Evolutionary conservation across 1,284 basidiomycete genomes (phyloP), one percentile per base, ranked within the genome.

Genomic region (Trametes polyzona): DNA sequence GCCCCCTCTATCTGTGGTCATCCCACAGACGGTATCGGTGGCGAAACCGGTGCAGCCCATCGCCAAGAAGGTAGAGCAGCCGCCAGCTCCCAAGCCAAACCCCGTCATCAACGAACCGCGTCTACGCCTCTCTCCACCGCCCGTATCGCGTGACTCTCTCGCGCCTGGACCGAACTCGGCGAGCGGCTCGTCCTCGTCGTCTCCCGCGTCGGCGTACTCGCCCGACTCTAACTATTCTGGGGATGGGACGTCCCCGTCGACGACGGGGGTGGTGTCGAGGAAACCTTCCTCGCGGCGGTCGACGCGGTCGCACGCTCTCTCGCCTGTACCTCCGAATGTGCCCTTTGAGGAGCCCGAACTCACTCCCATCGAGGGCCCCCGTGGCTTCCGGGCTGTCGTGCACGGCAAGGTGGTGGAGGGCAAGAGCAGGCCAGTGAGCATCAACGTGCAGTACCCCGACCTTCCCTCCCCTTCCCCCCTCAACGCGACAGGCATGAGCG

Each of bases 341-440:
- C 51, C 62, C n/a, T 65, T 58, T 27, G 61, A 62, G 19, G 60
- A 65, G 32, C 61, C 63, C 0, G 58, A 63, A 14, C 55, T 69
- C 16, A 66, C 67, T 14, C 65, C 62, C 3, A 59, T 65, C 46
- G 53, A 64, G 4, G 59, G 57, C 0, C 64, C 58, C 16, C 61
- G 55, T 33, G 63, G 69, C 23, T 73, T 71, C 64, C 64, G 55
- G 37, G 69, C 70, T 2, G 68, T 71, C 17, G 71, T 71, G n/a
- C 70, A 73, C 47, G 57, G 63, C 44, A 73, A 70, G 52, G 66
- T 70, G 3, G 51, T 65, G 2, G 64, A 68, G 33, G 61, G 61
- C 23, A 56, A 59, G 46, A 61, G 57, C 27, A 52, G 55, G 5
- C 59, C 62, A 21, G 55, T 58, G 37, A 62, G 60, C 39, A 36